Conservation (phyloP, 192 early-diverging fungal species). For the Haplosporangium gracile region DNA sequence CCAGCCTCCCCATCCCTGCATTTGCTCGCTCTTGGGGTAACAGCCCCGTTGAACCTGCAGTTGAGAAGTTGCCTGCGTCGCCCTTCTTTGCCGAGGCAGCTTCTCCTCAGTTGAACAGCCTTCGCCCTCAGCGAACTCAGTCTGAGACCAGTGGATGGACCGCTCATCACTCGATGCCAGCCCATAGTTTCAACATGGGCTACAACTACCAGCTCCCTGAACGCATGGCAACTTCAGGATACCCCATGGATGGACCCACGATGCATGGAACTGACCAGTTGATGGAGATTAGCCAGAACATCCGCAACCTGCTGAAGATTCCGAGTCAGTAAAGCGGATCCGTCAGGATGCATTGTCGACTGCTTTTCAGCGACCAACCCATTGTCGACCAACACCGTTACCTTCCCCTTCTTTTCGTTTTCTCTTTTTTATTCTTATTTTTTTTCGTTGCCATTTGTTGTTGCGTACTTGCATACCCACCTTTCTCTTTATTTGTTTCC, state of each 20-base stretch:
- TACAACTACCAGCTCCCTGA: constrained; percentile 39
- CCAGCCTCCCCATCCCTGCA: constrained; percentile 64
- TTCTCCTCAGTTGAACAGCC: constrained; percentile 37
- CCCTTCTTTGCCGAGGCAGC: constrained; percentile 39
- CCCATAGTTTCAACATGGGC: not conserved
- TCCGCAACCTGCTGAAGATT: constrained; percentile 63
- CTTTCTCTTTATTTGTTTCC: constrained; percentile 14
- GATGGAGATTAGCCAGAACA: constrained; percentile 60
- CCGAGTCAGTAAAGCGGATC: constrained; percentile 37
- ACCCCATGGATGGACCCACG: constrained; percentile 28
- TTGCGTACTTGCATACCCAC: constrained; percentile 2
- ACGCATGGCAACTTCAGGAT: constrained; percentile 55
- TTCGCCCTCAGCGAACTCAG: constrained; percentile 32
- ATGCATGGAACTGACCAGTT: constrained; percentile 21
- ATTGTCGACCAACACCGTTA: not conserved
- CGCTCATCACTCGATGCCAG: constrained; percentile 22
- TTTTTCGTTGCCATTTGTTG: constrained; percentile 3
- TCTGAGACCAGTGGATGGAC: constrained; percentile 30
- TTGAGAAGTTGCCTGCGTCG: constrained; percentile 6
- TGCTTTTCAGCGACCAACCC: not conserved
- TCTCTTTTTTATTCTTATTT: not conserved
- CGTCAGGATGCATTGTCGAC: not conserved
- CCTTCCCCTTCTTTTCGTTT: not conserved
- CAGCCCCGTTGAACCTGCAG: constrained; percentile 10
- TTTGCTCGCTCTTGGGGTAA: constrained; percentile 31